Evolutionary conservation across 805 yeast species (phyloP), one percentile per base, ranked within the genome.

Genomic region (Yamadazyma laniorum): DNA sequence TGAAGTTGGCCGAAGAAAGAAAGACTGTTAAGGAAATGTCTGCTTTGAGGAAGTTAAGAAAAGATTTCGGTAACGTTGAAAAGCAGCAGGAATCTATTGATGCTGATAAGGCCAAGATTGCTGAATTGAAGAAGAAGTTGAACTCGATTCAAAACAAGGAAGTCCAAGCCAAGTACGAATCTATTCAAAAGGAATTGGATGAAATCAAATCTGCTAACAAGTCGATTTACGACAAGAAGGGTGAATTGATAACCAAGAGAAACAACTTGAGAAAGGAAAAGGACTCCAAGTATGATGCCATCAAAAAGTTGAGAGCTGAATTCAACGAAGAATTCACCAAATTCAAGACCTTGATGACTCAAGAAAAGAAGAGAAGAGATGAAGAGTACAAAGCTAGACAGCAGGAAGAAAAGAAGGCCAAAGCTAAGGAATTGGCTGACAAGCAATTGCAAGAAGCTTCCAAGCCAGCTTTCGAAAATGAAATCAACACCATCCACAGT

Each of bases 1-100:
- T 93, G 59, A 78, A 86, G 52, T 79, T 93, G 56, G 97, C 89
- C 37, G 96, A 91, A 47, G 99, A 93, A 75, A 83, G 87, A 70
- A 75, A 80, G 57, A 65, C 74, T 48, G 79, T 93, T 50, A 85
- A 85, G 67, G 98, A 91, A 67, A 85, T 88, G 74, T 75, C 88
- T 36, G 63, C 81, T 32, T 77, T 93, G 61, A 81, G 91, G 65
- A 88, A 86, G 67, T 67, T 85, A 58, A 79, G 82, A 56, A 84
- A 83, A 62, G 90, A 83, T 61, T 85, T 87, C 58, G 78, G 79
- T 34, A 72, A 76, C 33, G 71, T 90, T 51, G 89, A 81, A 56
- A 77, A 78, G 53, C 77, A 77, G 52, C 96, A 88, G 70, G 77
- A 77, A 51, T 77, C 82, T 30, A 81, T 91, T 57, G 96, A 88